Base-by-base conservation (phyloP, 2,329 filamentous ascomycete genomes). In the Dactylellina drechsleri region DNA sequence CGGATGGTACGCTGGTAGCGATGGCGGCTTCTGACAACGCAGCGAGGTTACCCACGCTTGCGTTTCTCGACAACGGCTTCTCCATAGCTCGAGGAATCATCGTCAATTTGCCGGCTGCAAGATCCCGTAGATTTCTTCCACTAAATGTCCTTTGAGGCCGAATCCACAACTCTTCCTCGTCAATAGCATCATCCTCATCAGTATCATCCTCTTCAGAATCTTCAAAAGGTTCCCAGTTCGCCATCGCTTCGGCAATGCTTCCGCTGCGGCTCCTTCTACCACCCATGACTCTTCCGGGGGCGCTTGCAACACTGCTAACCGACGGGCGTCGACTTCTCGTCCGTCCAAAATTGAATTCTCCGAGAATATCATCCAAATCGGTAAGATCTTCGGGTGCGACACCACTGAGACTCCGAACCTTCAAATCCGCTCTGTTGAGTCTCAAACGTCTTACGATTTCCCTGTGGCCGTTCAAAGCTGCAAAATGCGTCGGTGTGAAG, bases 401-500 rank as follows among this genome's bases (percentile, higher is more conserved):
- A 20, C 90, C 90, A 59, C 89, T 88, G 54, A 91, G 82, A 79
- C 89, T 93, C 77, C 89, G 86, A 73, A 91, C 84, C 52, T 86
- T 88, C 36, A 90, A 87, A 81, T 93, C 90, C 1, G 91, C 91
- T 45, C 91, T 91, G 47, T 88, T 87, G 23, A 91, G 84, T 77
- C 93, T 88, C 70, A 96, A 85, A 13, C 90, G 87, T 73, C 90
- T 87, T 13, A 94, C 89, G 77, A 95, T 92, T 80, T 92, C 89
- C 10, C 87, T 84, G 79, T 93, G 89, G 76, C 90, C 88, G 81
- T 91, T 90, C 79, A 96, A 86, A 26, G 91, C 89, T 18, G 92
- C 92, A 80, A 94, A 87, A 81, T 96, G 92, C 83, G 96, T 86
- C 13, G 92, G 89, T 3, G 91, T 92, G 81, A 92, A 94, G 20